phyloP scores from a whole-genome alignment of 139 green algal genomes.

The Pseudopediastrum boryanum region DNA sequence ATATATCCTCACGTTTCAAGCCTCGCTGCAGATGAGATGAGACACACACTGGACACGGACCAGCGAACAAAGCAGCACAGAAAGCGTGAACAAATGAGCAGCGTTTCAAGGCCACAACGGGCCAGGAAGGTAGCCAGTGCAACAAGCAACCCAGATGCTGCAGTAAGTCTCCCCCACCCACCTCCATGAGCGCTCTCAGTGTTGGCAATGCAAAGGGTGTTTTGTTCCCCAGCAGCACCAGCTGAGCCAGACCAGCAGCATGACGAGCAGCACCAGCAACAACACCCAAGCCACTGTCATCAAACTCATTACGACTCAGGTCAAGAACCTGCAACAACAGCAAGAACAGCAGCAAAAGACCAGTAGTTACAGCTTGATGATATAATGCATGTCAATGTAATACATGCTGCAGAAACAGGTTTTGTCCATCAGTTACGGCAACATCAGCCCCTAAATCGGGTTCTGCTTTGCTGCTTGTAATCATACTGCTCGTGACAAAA shows the following conservation, averaged over 20 bases:
- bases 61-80: too few species aligned
- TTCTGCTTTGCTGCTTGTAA: too few species aligned
- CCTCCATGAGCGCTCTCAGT: constrained; percentile 27
- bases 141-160: neutral
- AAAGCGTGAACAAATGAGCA: too few species aligned
- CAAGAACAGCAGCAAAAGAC: neutral
- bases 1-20: too few species aligned
- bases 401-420: too few species aligned
- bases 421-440: too few species aligned
- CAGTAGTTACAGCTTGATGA: neutral
- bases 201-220: constrained; percentile 29
- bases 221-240: constrained; percentile 39
- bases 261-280: constrained; percentile 18
- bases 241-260: constrained; percentile 14
- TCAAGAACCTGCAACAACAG: constrained; percentile 29
- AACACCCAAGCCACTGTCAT: constrained; percentile 12
- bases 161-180: neutral
- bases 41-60: too few species aligned
- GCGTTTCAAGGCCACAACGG: too few species aligned
- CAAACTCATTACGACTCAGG: constrained; percentile 36
- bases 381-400: neutral
- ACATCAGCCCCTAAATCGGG: too few species aligned
- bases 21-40: too few species aligned
- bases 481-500: too few species aligned
- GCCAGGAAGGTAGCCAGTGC: too few species aligned